Percentiles rank a stretch among this genome's conserved stretches.
These are phyloP conservation scores for Erysimum pusillum DNA, from an alignment of 441 rosid species.

Conservation along the genomic window DNA sequence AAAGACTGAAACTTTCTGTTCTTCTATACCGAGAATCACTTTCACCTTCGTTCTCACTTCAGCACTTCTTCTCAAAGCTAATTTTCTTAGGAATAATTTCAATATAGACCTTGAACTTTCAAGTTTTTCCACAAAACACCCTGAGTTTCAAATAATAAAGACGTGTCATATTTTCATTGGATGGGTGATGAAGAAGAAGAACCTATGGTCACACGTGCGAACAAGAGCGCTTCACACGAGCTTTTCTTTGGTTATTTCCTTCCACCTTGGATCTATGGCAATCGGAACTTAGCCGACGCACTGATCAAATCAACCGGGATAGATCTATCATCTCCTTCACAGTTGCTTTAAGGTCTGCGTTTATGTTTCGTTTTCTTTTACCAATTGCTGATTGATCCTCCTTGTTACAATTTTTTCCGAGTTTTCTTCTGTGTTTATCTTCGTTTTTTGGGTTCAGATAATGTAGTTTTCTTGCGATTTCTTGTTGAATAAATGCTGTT, in stretches of 20 bases:
- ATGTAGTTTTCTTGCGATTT: slow-evolving; percentile 4
- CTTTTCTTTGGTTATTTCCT: slow-evolving; percentile 16
- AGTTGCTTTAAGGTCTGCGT: slow-evolving; percentile 23
- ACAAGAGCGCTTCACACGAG: slow-evolving; percentile 27
- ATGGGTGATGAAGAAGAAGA: not conserved
- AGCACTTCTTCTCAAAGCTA: not conserved
- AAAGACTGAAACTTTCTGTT: slow-evolving; percentile 22
- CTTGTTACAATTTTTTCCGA: slow-evolving; percentile 8
- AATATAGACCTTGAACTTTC: not conserved
- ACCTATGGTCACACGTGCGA: slow-evolving; percentile 40
- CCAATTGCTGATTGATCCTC: slow-evolving; percentile 4
- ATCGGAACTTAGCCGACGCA: slow-evolving; percentile 36
- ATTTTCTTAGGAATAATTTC: not conserved
- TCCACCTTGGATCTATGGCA: slow-evolving; percentile 20
- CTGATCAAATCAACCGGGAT: slow-evolving; percentile 28
- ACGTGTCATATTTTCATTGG: slow-evolving; percentile 26
- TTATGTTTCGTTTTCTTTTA: not conserved
- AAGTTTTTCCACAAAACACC: not conserved
- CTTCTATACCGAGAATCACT: slow-evolving; percentile 21
- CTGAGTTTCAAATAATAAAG: not conserved
- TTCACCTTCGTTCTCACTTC: slow-evolving; percentile 7
- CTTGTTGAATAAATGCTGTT: not conserved
- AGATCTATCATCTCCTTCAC: slow-evolving; percentile 26
- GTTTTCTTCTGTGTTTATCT: slow-evolving; percentile 18
- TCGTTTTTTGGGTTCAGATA: not conserved